phyloP scores from a whole-genome alignment of 257 asterid species.

The Perilla frutescens region DNA sequence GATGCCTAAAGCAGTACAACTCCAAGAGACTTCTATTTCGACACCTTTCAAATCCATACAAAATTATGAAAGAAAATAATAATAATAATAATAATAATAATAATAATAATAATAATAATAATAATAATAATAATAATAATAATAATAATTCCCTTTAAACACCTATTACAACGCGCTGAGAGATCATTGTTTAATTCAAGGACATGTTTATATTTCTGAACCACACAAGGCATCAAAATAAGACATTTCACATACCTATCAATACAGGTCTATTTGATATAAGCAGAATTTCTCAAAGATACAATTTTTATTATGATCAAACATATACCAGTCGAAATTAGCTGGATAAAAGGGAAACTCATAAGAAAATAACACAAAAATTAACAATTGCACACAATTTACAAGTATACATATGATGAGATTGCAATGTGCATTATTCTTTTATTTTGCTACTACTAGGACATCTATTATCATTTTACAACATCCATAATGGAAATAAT shows the following conservation, averaged over 20 bases:
- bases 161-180: not conserved
- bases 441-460: not conserved
- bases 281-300: not conserved
- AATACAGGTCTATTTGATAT: no score
- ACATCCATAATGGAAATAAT: not conserved
- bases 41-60: not conserved
- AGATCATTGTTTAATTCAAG: not conserved
- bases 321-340: not conserved
- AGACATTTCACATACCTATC: not conserved
- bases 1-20: not conserved
- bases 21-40: not conserved
- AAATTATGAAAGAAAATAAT: not conserved
- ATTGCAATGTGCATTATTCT: not conserved
- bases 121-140: no score
- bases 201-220: not conserved
- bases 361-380: not conserved
- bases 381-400: not conserved
- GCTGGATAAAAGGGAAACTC: not conserved
- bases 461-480: not conserved
- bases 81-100: no score
- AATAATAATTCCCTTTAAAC: not conserved
- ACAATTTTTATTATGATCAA: not conserved
- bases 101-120: no score
- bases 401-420: not conserved
- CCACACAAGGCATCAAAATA: not conserved